Evolutionary conservation across 2,329 filamentous ascomycete genomes (phyloP), one percentile per base, ranked within the genome.

Genomic region (Davidsoniella australis): DNA sequence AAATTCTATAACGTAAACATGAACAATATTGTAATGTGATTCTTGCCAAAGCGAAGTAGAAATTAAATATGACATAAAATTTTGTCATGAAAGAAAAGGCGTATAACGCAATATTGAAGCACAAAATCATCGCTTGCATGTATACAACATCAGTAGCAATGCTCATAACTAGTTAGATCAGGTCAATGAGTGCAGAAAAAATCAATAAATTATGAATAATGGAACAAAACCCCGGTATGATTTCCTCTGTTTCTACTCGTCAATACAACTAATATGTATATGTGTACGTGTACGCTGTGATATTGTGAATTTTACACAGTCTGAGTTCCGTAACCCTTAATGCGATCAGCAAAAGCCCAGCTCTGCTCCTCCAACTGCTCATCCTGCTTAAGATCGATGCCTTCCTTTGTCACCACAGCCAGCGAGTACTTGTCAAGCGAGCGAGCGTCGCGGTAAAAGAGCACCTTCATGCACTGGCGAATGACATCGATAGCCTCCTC

Each of bases 341-440:
- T 95, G 58, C 81, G 76, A 63, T 96, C 89, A 20, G 91, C 91
- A 70, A 98, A 98, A 47, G 85, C 87, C 91, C 89, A 96, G 75
- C 87, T 95, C 75, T 96, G 89, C 59, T 80, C 75, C 73, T 96
- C 88, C 56, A 98, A 72, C 73, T 87, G 80, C 71, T 94, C 84
- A 59, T 83, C 69, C 66, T 93, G 78, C 64, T 80, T 81, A 57
- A 95, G 63, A 49, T 93, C 82, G 52, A 96, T 79, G n/a, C 84
- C 86, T 45, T 86, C 85, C 67, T 86, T 83, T 50, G 85, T 91
- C 50, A 98, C 74, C 49, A 96, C 74, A 17, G 89, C 89, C 62
- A 96, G 80, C 56, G 85, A 91, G 70, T 95, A 98, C 57, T 76
- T 74, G 67, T 95, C 87, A 67, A 91, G 68, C 68, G 85, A 93